These are phyloP conservation scores for Torulaspora pretoriensis DNA, from an alignment of 1,139 yeast species.

Conservation along the genomic window DNA sequence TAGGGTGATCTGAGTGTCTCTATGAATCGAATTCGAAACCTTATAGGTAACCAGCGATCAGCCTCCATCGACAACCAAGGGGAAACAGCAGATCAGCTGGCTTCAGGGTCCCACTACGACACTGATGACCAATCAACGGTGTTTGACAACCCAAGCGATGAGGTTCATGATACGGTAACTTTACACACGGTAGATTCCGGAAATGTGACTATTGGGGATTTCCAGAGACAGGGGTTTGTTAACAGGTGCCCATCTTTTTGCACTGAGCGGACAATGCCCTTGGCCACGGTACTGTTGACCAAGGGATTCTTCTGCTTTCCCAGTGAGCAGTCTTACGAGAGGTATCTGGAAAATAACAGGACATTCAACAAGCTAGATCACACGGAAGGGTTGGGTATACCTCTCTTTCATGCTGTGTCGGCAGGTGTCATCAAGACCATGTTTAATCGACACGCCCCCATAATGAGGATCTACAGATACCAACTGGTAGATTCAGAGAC, in stretches of 20 bases:
- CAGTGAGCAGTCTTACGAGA: constrained; percentile 31
- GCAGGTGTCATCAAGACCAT: constrained; percentile 31
- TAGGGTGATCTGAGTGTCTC: neutral
- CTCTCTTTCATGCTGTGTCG: constrained; percentile 35
- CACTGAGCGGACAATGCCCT: constrained; percentile 31
- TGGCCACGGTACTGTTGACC: constrained; percentile 32
- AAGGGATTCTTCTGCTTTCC: constrained; percentile 36
- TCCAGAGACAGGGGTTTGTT: constrained; percentile 26
- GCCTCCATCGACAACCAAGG: neutral
- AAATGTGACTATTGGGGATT: constrained; percentile 29
- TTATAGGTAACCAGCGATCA: constrained; percentile 15
- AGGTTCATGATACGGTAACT: constrained; percentile 18
- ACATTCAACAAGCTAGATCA: constrained; percentile 23
- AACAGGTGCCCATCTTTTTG: constrained; percentile 30
- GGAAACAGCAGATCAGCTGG: constrained; percentile 7
- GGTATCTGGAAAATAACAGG: constrained; percentile 31
- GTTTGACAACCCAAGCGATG: constrained; percentile 15
- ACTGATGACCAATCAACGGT: constrained; percentile 24
- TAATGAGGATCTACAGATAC: constrained; percentile 34
- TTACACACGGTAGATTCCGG: constrained; percentile 26
- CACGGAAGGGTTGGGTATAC: constrained; percentile 32
- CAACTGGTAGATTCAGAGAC: constrained; percentile 17
- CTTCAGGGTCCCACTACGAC: neutral
- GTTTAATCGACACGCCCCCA: constrained; percentile 28
- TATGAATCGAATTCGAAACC: constrained; percentile 21